These are phyloP conservation scores for Entamoeba histolytica DNA, from an alignment of 208 protist genomes.

Conservation along the genomic window DNA sequence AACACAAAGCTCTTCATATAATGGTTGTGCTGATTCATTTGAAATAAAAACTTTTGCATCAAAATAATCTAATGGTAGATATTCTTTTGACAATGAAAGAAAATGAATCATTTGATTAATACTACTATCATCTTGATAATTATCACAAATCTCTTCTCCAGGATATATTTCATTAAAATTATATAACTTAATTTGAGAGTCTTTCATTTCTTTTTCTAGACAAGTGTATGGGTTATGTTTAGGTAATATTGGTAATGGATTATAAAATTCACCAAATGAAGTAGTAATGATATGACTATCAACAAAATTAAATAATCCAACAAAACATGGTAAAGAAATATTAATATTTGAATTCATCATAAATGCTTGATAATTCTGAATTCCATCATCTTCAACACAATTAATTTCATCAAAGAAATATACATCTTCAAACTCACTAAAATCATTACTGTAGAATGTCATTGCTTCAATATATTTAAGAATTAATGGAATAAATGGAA, in stretches of 20 bases:
- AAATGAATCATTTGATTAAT: background rate
- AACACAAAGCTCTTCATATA: background rate
- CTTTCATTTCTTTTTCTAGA: background rate
- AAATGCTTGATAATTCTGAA: background rate
- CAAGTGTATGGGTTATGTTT: background rate
- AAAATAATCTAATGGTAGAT: background rate
- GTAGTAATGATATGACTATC: background rate
- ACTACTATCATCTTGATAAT: background rate
- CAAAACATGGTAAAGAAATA: background rate
- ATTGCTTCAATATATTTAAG: background rate
- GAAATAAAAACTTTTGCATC: background rate
- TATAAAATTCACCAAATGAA: background rate
- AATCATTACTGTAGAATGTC: background rate
- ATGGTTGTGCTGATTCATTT: background rate
- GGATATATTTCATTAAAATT: background rate
- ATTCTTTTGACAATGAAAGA: background rate
- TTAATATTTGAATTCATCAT: background rate
- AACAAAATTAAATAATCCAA: background rate
- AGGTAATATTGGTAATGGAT: background rate
- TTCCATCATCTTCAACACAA: background rate
- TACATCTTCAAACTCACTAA: background rate
- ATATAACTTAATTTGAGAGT: background rate
- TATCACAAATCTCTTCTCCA: background rate
- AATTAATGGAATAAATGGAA: background rate
- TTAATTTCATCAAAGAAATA: background rate